Base-by-base conservation (phyloP, 441 rosid species). In the Erodium moschatum region DNA sequence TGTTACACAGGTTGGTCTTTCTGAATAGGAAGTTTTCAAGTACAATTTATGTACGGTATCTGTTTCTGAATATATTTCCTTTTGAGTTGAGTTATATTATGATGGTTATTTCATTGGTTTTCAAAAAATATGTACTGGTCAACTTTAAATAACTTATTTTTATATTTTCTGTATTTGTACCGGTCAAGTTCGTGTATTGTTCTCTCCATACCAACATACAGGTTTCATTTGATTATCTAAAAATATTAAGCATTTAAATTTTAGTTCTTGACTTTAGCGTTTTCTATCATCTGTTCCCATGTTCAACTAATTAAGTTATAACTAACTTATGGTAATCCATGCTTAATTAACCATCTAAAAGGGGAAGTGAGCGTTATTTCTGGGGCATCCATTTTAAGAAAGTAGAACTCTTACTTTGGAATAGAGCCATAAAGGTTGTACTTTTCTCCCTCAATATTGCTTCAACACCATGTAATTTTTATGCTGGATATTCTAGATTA, bases 1-100 rank as follows among this genome's bases (percentile, higher is more conserved):
- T 68, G 85, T 94, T 78, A 88, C 85, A 71, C 97, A 94, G 97
- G 99, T 91, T n/a, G n/a, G 56, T 58, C 16, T 6, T 56, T 60
- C 64, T 67, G 42, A 31, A 35, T 10, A 29, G 6, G 60, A 35
- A 21, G 0, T 15, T 62, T 27, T 40, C 44, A 58, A 38, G 60
- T 31, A 21, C 12, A 21, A n/a, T 68, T 31, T 46, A 56, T 69
- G 68, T 7, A 61, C 60, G 8, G 12, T 33, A 42, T 40, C 44
- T 40, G 44, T 40, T 35, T n/a, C 15, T 62, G 16, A 5, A 58
- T 58, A 40, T 64, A 16, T 6, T 5, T 20, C 21, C 44, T 64
- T 8, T 21, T 62, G 38, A 62, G 65, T 61, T 1, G 15, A 61
- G 38, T 61, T 61, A 24, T 12, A 27, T 61, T 21, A 61, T 27